A percentile compares a stretch with the other conserved stretches of the same genome.
Evolutionary conservation across 306 rosid genomes (phyloP).

Genomic region (Sphenostylis stenocarpa): DNA sequence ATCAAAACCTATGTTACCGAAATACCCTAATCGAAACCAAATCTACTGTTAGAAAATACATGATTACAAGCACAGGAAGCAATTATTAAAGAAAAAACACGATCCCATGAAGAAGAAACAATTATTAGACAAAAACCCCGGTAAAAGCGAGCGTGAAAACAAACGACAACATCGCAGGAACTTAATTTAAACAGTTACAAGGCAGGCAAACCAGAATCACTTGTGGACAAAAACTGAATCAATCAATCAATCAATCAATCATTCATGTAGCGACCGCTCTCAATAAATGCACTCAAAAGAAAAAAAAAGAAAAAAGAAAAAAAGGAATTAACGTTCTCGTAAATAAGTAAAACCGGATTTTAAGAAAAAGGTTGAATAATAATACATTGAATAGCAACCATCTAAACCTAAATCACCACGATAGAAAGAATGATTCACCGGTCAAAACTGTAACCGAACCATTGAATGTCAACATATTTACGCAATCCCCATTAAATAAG

Average conservation of each 20-base stretch:
- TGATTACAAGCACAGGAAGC: constrained; percentile 42
- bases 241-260: constrained; percentile 45
- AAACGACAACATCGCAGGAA: constrained; percentile 50
- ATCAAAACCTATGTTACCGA: too few species aligned
- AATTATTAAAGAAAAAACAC: constrained; percentile 16
- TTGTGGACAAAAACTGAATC: constrained; percentile 34
- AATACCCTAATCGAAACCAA: neutral
- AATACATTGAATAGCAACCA: constrained; percentile 1
- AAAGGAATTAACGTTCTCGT: neutral
- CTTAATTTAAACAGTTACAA: constrained; percentile 32
- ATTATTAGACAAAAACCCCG: constrained; percentile 20
- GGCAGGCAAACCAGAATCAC: constrained; percentile 43
- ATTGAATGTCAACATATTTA: constrained; percentile 21
- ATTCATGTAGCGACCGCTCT: constrained; percentile 30
- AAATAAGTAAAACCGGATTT: neutral
- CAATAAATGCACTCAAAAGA: neutral
- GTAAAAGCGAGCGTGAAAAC: constrained; percentile 35
- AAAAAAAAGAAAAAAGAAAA: too few species aligned
- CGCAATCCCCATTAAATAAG: constrained; percentile 3
- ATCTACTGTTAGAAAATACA: neutral
- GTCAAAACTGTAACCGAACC: constrained; percentile 24
- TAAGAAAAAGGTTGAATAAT: neutral
- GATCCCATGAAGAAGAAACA: constrained; percentile 46
- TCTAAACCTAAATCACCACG: constrained; percentile 1
- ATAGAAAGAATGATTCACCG: constrained; percentile 13